Conservation (phyloP, 2,329 filamentous ascomycete genomes). For the Aureobasidium sp. region DNA sequence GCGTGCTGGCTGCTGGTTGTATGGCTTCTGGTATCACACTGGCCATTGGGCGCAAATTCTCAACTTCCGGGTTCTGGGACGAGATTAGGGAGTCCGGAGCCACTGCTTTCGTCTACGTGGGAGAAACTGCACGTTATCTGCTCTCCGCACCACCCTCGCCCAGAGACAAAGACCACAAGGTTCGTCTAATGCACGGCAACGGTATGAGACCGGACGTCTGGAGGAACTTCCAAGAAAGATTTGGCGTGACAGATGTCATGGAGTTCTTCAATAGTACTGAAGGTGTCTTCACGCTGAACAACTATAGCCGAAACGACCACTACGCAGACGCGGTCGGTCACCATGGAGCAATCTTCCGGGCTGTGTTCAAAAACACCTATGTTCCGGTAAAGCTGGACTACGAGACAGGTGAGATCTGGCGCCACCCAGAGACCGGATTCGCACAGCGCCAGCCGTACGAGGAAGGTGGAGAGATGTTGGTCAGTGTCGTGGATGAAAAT, state of each 20-base stretch:
- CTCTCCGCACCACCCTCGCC: slow-evolving; percentile 57
- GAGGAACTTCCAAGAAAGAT: slow-evolving; percentile 54
- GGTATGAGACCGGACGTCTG: slow-evolving; percentile 62
- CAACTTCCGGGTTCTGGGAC: slow-evolving; percentile 59
- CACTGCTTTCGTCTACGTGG: slow-evolving; percentile 68
- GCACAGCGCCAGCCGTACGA: slow-evolving; percentile 54
- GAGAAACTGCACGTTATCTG: slow-evolving; percentile 67
- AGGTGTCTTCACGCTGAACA: slow-evolving; percentile 52
- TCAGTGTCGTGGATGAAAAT: slow-evolving; percentile 47
- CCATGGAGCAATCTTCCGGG: slow-evolving; percentile 55
- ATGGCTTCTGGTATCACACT: slow-evolving; percentile 48
- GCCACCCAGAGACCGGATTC: slow-evolving; percentile 60
- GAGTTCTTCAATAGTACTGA: slow-evolving; percentile 77
- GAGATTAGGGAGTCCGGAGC: slow-evolving; percentile 60
- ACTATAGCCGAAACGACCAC: slow-evolving; percentile 50
- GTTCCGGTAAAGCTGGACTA: slow-evolving; percentile 62
- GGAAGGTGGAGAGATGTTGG: slow-evolving; percentile 65
- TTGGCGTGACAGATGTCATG: slow-evolving; percentile 51
- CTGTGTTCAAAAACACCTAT: slow-evolving; percentile 44
- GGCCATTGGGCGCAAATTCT: slow-evolving; percentile 59
- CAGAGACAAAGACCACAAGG: slow-evolving; percentile 49
- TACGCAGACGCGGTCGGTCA: slow-evolving; percentile 58
- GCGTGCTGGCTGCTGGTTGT: slow-evolving; percentile 39
- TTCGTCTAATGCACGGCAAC: slow-evolving; percentile 56
- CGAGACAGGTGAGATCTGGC: slow-evolving; percentile 56